Percentiles rank a stretch among this genome's conserved stretches.
Conservation (phyloP, 202 grass and related monocot genomes). For the Carex arenaria region DNA sequence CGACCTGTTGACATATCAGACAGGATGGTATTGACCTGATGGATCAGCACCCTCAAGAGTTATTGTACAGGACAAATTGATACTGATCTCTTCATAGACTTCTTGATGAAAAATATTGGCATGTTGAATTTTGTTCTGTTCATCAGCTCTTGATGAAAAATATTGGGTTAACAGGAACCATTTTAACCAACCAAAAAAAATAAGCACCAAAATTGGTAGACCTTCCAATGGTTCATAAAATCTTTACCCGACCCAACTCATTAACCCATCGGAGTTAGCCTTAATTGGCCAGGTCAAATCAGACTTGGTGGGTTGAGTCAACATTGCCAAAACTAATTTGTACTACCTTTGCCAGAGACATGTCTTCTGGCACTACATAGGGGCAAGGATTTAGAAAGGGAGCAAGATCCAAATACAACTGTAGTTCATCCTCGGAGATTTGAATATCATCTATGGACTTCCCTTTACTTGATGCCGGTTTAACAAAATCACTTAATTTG, state of each 20-base stretch:
- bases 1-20: background rate
- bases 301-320: background rate
- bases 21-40: background rate
- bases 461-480: conserved; percentile 97
- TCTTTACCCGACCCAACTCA: background rate
- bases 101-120: background rate
- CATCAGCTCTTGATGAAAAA: background rate
- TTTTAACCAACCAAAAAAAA: background rate
- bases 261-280: background rate
- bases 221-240: background rate
- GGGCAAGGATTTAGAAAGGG: conserved; percentile 94
- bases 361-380: conserved; percentile 94
- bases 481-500: conserved; percentile 95
- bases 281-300: background rate
- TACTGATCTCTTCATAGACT: background rate
- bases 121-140: background rate
- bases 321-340: background rate
- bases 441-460: conserved; percentile 95
- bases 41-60: background rate
- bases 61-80: background rate
- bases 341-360: conserved; percentile 90
- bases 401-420: conserved; percentile 90
- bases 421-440: conserved; percentile 78
- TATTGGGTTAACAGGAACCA: background rate
- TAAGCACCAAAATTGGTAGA: background rate